Evolutionary conservation across 495 filamentous ascomycete genomes (phyloP).

Genomic region (Ascobolus immersus): DNA sequence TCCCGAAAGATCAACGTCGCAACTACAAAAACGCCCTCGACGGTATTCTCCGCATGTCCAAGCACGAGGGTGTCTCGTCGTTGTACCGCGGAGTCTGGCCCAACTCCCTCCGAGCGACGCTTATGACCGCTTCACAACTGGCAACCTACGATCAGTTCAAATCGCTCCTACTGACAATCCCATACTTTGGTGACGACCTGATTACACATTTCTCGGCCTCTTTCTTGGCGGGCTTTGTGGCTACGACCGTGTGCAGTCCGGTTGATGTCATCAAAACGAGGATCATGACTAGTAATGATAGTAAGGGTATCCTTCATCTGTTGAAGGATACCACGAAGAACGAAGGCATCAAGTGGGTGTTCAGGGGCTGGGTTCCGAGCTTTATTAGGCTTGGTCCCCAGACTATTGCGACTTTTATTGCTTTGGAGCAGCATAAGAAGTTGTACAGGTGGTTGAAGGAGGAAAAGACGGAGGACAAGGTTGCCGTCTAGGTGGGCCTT

Average conservation of each 20-base stretch:
- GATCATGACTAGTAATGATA: constrained; percentile 52
- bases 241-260: constrained; percentile 81
- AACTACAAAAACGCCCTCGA: constrained; percentile 80
- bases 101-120: constrained; percentile 63
- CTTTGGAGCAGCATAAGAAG: constrained; percentile 77
- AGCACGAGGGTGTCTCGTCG: constrained; percentile 37
- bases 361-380: constrained; percentile 91
- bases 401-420: constrained; percentile 85
- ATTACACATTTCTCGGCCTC: constrained; percentile 68
- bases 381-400: constrained; percentile 81
- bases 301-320: constrained; percentile 31
- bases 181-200: constrained; percentile 48
- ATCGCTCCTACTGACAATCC: constrained; percentile 36
- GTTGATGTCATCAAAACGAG: constrained; percentile 96
- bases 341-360: constrained; percentile 76
- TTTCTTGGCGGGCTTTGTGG: constrained; percentile 71
- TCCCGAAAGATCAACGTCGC: constrained; percentile 44
- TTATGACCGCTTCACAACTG: constrained; percentile 83
- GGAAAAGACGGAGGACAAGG: too few species aligned
- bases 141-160: constrained; percentile 88
- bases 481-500: too few species aligned
- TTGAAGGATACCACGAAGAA: constrained; percentile 42
- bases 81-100: constrained; percentile 80
- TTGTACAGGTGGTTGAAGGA: constrained; percentile 21
- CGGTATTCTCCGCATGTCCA: constrained; percentile 58